Evolutionary conservation across 768 basidiomycete species (phyloP).

Genomic region (Lactifluus volemus): DNA sequence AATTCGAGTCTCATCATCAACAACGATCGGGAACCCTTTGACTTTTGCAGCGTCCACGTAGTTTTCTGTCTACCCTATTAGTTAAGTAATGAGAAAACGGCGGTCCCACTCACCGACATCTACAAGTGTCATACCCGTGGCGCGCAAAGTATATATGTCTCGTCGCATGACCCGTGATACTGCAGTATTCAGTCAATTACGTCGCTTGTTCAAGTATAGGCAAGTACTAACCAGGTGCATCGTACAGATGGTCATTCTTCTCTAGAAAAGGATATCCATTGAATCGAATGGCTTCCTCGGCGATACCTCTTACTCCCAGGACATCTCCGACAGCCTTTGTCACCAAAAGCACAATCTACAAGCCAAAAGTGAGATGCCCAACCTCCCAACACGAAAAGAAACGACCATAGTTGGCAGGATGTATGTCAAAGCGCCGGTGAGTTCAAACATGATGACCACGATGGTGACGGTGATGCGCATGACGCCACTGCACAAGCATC

Average conservation of each 20-base stretch:
- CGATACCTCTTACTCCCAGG: constrained; percentile 87
- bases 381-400: constrained; percentile 6
- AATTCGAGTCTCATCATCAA: constrained; percentile 46
- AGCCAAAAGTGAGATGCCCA: constrained; percentile 2
- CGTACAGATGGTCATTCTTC: constrained; percentile 88
- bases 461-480: constrained; percentile 97
- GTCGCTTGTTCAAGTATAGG: background rate
- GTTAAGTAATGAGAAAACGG: background rate
- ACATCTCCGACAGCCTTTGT: constrained; percentile 97
- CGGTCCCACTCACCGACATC: constrained; percentile 59
- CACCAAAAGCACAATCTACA: constrained; percentile 87
- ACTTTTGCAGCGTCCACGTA: constrained; percentile 64
- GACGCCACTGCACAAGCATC: constrained; percentile 54
- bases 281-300: constrained; percentile 94
- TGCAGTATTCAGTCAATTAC: constrained; percentile 25
- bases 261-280: constrained; percentile 97
- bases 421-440: constrained; percentile 95
- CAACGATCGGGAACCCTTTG: constrained; percentile 88
- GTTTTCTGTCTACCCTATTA: constrained; percentile 34
- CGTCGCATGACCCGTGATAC: constrained; percentile 88
- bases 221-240: constrained; percentile 66
- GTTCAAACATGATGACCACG: constrained; percentile 98
- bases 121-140: constrained; percentile 63
- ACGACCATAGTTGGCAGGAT: constrained; percentile 95
- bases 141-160: constrained; percentile 64